phyloP scores from a whole-genome alignment of 805 yeast genomes.

The Barnettozyma californica region DNA sequence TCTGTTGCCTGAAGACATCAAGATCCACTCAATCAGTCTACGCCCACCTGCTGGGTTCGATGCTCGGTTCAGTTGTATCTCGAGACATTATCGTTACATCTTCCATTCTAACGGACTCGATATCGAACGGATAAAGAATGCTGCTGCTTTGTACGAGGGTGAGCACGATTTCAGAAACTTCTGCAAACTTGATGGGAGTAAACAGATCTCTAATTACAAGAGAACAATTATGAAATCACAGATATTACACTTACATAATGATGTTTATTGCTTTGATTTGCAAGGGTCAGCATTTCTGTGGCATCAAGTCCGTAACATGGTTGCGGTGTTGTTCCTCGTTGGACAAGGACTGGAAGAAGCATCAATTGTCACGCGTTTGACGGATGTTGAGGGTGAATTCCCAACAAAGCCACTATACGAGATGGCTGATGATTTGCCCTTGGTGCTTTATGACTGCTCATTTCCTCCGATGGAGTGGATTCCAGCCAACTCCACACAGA shows the following conservation, averaged over 20 bases:
- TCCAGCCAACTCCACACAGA: constrained; percentile 27
- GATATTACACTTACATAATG: constrained; percentile 37
- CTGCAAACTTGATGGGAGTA: constrained; percentile 91
- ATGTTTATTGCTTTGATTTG: constrained; percentile 65
- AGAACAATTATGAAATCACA: constrained; percentile 54
- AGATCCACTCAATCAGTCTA: constrained; percentile 75
- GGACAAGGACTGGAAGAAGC: constrained; percentile 76
- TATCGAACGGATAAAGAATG: constrained; percentile 60
- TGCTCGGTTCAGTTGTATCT: constrained; percentile 87
- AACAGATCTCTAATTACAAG: constrained; percentile 77
- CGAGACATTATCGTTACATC: constrained; percentile 80
- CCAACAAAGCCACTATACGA: constrained; percentile 76
- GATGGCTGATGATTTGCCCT: constrained; percentile 87
- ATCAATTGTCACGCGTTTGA: constrained; percentile 46
- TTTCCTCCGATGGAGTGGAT: constrained; percentile 70
- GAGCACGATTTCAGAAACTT: constrained; percentile 89
- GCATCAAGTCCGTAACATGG: constrained; percentile 98
- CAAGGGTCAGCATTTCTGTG: constrained; percentile 89
- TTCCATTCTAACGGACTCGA: constrained; percentile 56
- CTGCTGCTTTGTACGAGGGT: constrained; percentile 60
- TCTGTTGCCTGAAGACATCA: constrained; percentile 72
- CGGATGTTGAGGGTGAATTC: constrained; percentile 44
- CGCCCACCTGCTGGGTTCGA: constrained; percentile 82
- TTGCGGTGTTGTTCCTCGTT: constrained; percentile 71
- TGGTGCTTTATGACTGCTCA: constrained; percentile 80